A percentile compares a stretch with the other conserved stretches of the same genome.
Evolutionary conservation across 2,329 filamentous ascomycete species (phyloP).

Genomic region (Pseudocercospora cruenta): DNA sequence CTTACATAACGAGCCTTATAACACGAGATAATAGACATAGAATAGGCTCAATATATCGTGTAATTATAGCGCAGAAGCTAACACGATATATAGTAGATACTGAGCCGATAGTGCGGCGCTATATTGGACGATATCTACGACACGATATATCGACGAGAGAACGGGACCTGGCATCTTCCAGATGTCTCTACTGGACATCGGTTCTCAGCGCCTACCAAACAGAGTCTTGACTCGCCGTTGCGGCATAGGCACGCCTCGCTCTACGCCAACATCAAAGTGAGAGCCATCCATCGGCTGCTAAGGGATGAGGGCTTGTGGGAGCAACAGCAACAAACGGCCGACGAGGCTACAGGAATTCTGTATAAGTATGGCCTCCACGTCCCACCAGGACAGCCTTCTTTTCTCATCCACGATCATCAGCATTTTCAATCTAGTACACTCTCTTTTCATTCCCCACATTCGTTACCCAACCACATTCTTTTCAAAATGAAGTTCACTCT

Average conservation of each 20-base stretch:
- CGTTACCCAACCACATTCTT: conserved; percentile 2
- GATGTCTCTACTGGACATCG: neutral
- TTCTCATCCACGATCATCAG: neutral
- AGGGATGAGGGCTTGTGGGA: neutral
- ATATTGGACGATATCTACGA: too few species aligned
- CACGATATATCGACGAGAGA: too few species aligned
- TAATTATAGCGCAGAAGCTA: too few species aligned
- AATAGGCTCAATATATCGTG: too few species aligned
- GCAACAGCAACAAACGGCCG: neutral
- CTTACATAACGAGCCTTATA: too few species aligned
- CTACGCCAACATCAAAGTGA: neutral
- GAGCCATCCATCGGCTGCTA: neutral
- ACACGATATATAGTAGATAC: too few species aligned
- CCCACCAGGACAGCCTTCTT: neutral
- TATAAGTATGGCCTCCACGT: neutral
- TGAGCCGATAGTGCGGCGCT: too few species aligned
- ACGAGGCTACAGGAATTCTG: neutral
- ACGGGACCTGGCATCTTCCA: neutral
- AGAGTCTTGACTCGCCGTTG: neutral
- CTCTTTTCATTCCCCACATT: conserved; percentile 1
- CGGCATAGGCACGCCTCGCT: neutral
- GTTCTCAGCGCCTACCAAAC: neutral
- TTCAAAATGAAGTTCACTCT: conserved; percentile 5
- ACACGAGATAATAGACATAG: too few species aligned
- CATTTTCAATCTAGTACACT: neutral